Base-by-base conservation (phyloP, 768 basidiomycete genomes). In the Wakefieldia striispora region DNA sequence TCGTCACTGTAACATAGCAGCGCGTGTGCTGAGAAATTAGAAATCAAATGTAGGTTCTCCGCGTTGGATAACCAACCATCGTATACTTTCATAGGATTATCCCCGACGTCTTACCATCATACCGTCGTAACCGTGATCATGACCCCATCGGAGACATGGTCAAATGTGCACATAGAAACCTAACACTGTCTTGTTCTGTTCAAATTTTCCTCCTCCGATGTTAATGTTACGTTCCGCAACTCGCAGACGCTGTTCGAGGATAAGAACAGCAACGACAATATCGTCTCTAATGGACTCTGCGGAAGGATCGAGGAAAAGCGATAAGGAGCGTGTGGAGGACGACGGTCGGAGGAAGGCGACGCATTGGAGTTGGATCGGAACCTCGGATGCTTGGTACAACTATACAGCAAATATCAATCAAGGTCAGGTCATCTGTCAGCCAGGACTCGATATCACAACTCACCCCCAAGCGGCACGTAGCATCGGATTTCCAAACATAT, bases 221-320 rank as follows among this genome's bases (percentile, higher is more conserved):
- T 10, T n/a, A 11, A 45, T 51, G 39, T 58, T 44, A 20, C 21
- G 50, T 2, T 59, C 57, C 26, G 17, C 26, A 21, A 51, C 14
- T 19, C 49, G 49, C 10, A 59, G 49, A 4, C 53, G 43, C 27
- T 51, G 53, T 50, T 56, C 49, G 13, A 60, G 57, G 45, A 59
- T 51, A 35, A 55, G 45, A 42, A 40, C 47, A 12, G 39, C 43
- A 4, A 59, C 35, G 19, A 59, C 31, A 11, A 59, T 42, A 26
- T 59, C 57, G 19, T 59, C 53, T 13, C 53, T 45, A 26, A 42
- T 33, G 12, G 43, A 29, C 33, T 59, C 53, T 4, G 39, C 46
- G 14, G 29, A 13, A 6, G 35, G 33, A 20, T 60, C 38, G 4
- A 59, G 41, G 41, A 59, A 47, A 19, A 55, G 45, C 19, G 47